Evolutionary conservation across 306 rosid species (phyloP), one percentile per base, ranked within the genome.

Genomic region (Sicyos baderoa): DNA sequence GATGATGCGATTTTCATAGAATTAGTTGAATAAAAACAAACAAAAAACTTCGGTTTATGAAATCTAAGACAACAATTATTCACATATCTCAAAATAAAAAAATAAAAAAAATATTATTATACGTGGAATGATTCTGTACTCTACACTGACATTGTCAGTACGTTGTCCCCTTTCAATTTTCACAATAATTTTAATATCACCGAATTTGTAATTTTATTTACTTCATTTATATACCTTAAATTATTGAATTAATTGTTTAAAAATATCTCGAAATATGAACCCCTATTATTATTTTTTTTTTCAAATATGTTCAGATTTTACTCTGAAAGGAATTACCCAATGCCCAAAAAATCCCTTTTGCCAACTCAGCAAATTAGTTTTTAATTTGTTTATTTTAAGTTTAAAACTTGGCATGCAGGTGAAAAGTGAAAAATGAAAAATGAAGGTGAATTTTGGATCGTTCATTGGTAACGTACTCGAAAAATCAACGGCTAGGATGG

Each of bases 281-380:
- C 68, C 68, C 12, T 32, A 29, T 35, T 35, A n/a, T 35, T 35
- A 29, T 29, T 29, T 32, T 27, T 14, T 58, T 25, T 58, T 58
- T 9, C 13, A 18, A 14, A 58, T 59, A 16, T 29, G 66, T 29
- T 59, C 50, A 61, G 68, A 61, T 35, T 61, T 37, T 60, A 37
- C 4, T 62, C 10, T 37, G 50, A 37, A 37, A 17, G 12, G 32
- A 63, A 63, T 63, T 63, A 62, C 68, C 10, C 68, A 40, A 62
- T 10, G n/a, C 69, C 69, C 69, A 42, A 63, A 42, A 63, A 40
- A 63, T 63, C 52, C 69, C 69, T 51, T 42, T 42, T 63, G 52
- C 69, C 69, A 63, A 42, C 69, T 12, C 69, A 42, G 69, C 32
- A 42, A 40, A 7, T 40, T 40, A 29, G 35, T 29, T 29, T 29